Base-by-base conservation (phyloP, 805 yeast genomes). In the Saccharomyces cerevisiae region DNA sequence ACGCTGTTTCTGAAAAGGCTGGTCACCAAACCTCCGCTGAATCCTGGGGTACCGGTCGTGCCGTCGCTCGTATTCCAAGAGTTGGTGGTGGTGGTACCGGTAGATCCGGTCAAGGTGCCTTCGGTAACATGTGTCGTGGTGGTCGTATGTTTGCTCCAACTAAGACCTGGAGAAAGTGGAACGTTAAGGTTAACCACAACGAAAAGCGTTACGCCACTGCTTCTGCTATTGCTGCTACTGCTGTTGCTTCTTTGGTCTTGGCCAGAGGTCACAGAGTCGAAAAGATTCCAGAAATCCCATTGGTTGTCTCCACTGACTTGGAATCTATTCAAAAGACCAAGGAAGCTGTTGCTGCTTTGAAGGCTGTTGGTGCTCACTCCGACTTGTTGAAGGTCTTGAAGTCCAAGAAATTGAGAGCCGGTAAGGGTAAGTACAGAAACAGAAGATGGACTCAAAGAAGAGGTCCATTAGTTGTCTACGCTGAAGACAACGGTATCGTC, bases 31-130 rank as follows among this genome's bases (percentile, higher is more conserved):
- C 97, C 80, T 92, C 98, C 63, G 99, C 99, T 77, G 97, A 90
- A 82, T 94, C 99, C 64, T 94, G 99, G 99, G 99, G 99, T 90
- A 94, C 99, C 72, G 99, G 99, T 85, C 91, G 99, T 84, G 99
- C 99, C 80, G 97, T 94, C 75, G 98, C 99, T 82, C 92, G 99
- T 85, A 92, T 94, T 79, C 99, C 99, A 84, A 91, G 99, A 86
- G 98, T 94, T 76, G 97, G 97, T 81, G 99, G 99, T 83, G 91
- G 96, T 77, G 99, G 99, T 88, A 94, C 99, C 78, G 97, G 90
- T 95, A 91, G 99, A 82, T 83, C 98, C 66, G 99, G 99, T 79
- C 99, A 94, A 82, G 99, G 90, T 79, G 99, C 99, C 77, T 94
- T 94, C 85, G 99, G 99, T 87, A 94, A 94, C 94, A 94, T 94